Base-by-base conservation (phyloP, 371 early-diverging fungal species). In the Syncephalis plumigaleata region DNA sequence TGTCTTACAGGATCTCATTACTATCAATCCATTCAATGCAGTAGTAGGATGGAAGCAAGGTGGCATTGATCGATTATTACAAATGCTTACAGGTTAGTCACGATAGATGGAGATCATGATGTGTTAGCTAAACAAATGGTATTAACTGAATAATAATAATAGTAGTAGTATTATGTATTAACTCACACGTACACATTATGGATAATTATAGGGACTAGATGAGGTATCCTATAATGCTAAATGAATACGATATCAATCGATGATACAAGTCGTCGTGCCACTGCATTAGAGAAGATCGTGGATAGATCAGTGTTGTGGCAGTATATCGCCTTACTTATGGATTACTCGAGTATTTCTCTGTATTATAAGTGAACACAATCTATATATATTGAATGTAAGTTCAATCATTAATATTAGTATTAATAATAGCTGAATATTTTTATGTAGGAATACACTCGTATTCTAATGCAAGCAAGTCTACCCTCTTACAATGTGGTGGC, bases 41-140 rank as follows among this genome's bases (percentile, higher is more conserved):
- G 63, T 60, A 1, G 63, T 56, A 0, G 63, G 55, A 2, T 63
- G 63, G 63, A 45, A 58, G 25, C 50, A 55, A 40, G 63, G 60
- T 9, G 56, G 60, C 13, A 45, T 60, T 16, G 63, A 63, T 26
- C 42, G 45, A 39, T 17, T 63, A 1, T 52, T 60, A 18, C 50
- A 48, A 2, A 13, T 45, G 13, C 49, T 63, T 20, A 45, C 58
- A 15, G 44, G 47, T 47, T 40, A n/a, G 9, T 17, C 15, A 15
- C n/a, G 9, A 17, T 4, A 11, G 25, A 27, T 15, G 26, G 25
- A 1, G n/a, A 22, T 46, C 15, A 16, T 18, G 39, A 37, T 37
- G 46, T 25, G 15, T 20, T 51, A 5, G 26, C 17, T 8, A 15
- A 9, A 37, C 24, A 16, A 27, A 15, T 46, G 43, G 47, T 13